A percentile compares a stretch with the other conserved stretches of the same genome.
phyloP scores from a whole-genome alignment of 495 filamentous ascomycete genomes.

The Aspergillus campestris region DNA sequence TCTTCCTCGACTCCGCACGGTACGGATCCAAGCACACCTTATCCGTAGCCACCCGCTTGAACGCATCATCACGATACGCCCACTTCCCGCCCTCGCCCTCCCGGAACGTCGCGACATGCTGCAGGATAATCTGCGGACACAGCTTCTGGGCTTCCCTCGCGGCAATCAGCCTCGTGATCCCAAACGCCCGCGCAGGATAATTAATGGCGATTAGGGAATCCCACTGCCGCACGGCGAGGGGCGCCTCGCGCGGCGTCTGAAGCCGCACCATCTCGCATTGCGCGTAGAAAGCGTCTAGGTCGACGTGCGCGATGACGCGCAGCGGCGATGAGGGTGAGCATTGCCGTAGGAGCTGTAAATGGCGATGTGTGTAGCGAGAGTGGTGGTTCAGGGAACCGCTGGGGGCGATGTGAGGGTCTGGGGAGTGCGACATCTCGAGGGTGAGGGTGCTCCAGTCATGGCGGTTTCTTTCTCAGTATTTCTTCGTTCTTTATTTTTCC shows the following conservation, averaged over 20 bases:
- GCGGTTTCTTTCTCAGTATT: not conserved
- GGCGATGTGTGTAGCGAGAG: slow-evolving; percentile 76
- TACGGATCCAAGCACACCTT: slow-evolving; percentile 95
- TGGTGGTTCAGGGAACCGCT: slow-evolving; percentile 37
- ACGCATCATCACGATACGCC: slow-evolving; percentile 81
- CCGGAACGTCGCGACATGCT: slow-evolving; percentile 92
- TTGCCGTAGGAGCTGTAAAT: slow-evolving; percentile 65
- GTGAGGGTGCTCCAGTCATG: slow-evolving; percentile 9
- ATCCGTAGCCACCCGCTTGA: slow-evolving; percentile 65
- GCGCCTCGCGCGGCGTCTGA: slow-evolving; percentile 60
- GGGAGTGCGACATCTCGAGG: slow-evolving; percentile 20
- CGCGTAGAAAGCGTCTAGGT: slow-evolving; percentile 97
- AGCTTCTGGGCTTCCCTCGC: slow-evolving; percentile 77
- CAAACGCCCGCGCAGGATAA: slow-evolving; percentile 77
- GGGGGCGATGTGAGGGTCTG: slow-evolving; percentile 19
- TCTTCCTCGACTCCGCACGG: slow-evolving; percentile 72
- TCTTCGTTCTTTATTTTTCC: too few species aligned
- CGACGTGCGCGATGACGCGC: slow-evolving; percentile 82
- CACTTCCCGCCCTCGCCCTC: slow-evolving; percentile 79
- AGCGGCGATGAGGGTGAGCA: slow-evolving; percentile 67
- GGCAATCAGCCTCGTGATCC: slow-evolving; percentile 65
- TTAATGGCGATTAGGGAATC: slow-evolving; percentile 90
- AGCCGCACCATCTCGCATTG: slow-evolving; percentile 92
- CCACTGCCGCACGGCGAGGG: slow-evolving; percentile 80
- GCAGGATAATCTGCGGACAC: slow-evolving; percentile 74